phyloP scores from a whole-genome alignment of 805 yeast genomes.

The Novakomyces olei region DNA sequence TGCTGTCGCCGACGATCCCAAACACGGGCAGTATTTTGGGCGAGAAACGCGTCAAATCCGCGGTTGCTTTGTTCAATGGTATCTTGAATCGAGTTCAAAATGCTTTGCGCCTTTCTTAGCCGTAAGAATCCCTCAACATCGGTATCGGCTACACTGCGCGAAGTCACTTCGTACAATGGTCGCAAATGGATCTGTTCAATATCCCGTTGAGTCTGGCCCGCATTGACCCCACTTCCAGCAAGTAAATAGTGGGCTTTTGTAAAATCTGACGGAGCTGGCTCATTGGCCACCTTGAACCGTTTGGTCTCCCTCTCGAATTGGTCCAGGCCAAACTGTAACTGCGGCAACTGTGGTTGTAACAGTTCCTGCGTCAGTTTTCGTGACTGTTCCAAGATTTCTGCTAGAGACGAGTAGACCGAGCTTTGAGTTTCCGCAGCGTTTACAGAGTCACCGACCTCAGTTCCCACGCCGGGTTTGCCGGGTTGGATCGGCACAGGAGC shows the following conservation, averaged over 20 bases:
- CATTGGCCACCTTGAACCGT: constrained; percentile 10
- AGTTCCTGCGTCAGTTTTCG: not conserved
- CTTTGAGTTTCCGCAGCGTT: too few relatives aligned
- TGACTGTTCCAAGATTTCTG: too few relatives aligned
- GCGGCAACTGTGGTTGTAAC: constrained; percentile 3
- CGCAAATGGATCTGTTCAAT: constrained; percentile 21
- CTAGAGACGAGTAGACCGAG: too few relatives aligned
- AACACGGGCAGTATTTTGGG: constrained; percentile 49
- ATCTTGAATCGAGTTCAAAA: constrained; percentile 63
- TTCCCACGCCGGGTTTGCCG: too few relatives aligned
- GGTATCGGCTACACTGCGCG: constrained; percentile 10
- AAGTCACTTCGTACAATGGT: constrained; percentile 13
- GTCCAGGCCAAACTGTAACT: constrained; percentile 1
- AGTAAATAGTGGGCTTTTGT: constrained; percentile 50
- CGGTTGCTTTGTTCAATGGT: constrained; percentile 48
- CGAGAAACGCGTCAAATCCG: constrained; percentile 64
- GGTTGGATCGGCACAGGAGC: too few relatives aligned
- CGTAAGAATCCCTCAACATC: constrained; percentile 44
- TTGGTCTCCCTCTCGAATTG: constrained; percentile 2
- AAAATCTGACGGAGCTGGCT: constrained; percentile 23
- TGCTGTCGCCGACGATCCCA: constrained; percentile 66
- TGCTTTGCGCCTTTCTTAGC: constrained; percentile 59
- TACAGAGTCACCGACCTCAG: too few relatives aligned
- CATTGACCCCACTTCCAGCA: constrained; percentile 72
- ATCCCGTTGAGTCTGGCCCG: constrained; percentile 53